Evolutionary conservation across 2,329 filamentous ascomycete species (phyloP), one percentile per base, ranked within the genome.

Genomic region (Ophiostoma himal-ulmi): DNA sequence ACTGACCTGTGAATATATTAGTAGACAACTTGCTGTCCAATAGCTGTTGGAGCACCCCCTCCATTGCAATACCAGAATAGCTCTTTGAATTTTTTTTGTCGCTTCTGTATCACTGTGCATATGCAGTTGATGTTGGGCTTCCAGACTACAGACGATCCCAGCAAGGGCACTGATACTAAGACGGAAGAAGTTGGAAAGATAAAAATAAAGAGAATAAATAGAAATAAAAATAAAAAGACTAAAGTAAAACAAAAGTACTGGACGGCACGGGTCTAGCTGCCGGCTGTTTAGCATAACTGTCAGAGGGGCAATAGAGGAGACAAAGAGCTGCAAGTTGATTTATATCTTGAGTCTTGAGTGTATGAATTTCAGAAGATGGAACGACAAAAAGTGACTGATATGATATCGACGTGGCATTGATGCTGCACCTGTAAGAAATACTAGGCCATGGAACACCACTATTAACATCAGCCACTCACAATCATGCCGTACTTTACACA

Each of bases 51-150:
- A 41, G 1, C 36, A 5, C 17, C 34, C 62, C 62, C 62, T 65
- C 62, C 62, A n/a, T 26, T 34, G 57, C 14, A 14, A 60, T 34
- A 30, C 57, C 34, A 26, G 22, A 34, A 7, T 62, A 20, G 17
- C 4, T 62, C 57, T 26, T 13, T 30, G 57, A 34, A 7, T 30
- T 62, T 6, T 26, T 1, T 14, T 11, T 34, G 57, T 62, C 57
- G 57, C 57, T 62, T 62, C 57, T 62, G 26, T 34, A 22, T 62
- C 26, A 14, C 57, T 62, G 52, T 57, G 57, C 57, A 62, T 62
- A 62, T 62, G 57, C 57, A 57, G 57, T 62, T 62, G 57, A 57
- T 26, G 57, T 34, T 62, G 57, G 57, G 57, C 57, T 62, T 34
- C 57, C 22, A 34, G 26, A 34, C 14, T 34, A 26, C 57, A 62